phyloP scores from a whole-genome alignment of 257 asterid genomes.

The Solanum pimpinellifolium region DNA sequence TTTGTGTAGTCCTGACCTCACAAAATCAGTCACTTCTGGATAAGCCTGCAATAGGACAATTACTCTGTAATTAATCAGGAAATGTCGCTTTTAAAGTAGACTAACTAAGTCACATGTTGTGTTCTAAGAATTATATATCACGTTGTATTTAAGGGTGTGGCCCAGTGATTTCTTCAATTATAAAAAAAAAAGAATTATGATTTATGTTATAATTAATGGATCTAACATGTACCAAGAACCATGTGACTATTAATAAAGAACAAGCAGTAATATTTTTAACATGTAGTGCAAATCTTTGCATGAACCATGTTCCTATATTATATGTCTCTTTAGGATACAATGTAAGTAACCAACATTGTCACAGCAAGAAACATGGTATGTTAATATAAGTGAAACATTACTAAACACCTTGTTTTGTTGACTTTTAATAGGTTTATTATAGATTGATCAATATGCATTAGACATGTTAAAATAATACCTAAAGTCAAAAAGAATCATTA shows the following conservation, averaged over 20 bases:
- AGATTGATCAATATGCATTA: not conserved
- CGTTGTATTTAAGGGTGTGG: not conserved
- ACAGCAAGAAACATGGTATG: not conserved
- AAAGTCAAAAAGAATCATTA: not conserved
- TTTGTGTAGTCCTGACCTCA: conserved; percentile 42
- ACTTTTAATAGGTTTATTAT: not conserved
- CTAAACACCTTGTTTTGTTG: not conserved
- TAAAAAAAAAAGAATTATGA: not conserved
- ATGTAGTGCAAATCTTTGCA: not conserved
- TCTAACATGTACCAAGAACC: not conserved
- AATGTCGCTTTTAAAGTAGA: not conserved
- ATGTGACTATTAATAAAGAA: not conserved
- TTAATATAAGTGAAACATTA: not conserved
- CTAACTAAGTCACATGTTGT: not conserved
- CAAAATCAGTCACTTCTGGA: conserved; percentile 38
- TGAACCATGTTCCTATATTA: conserved; percentile 17
- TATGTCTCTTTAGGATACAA: conserved; percentile 14
- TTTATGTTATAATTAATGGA: not conserved
- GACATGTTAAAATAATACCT: not conserved
- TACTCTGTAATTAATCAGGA: not conserved
- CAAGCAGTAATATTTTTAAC: no score
- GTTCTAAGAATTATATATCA: not conserved
- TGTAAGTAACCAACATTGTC: not conserved
- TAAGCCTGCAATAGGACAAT: conserved; percentile 32
- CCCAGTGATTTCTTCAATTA: not conserved